Percentiles rank a stretch among this genome's conserved stretches.
Evolutionary conservation across 805 yeast species (phyloP).

Genomic region (Pichia sporocuriosa): DNA sequence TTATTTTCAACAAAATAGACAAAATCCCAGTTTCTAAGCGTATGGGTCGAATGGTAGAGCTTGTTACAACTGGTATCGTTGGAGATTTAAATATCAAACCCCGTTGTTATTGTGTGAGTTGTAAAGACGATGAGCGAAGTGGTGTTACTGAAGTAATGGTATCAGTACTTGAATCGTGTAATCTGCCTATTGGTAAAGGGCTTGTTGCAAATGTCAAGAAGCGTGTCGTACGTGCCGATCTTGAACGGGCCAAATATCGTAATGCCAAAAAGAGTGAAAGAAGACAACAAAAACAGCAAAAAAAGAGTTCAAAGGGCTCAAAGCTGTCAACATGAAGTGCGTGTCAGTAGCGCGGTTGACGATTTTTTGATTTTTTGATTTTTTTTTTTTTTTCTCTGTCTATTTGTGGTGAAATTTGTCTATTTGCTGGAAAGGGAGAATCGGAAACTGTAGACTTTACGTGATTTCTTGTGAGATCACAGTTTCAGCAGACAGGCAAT

Average conservation of each 20-base stretch:
- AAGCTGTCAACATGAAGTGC: no score
- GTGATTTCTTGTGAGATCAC: no score
- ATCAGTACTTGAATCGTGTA: slow-evolving; percentile 49
- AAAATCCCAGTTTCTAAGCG: slow-evolving; percentile 32
- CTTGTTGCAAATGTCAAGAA: background rate
- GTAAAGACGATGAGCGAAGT: slow-evolving; percentile 27
- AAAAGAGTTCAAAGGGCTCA: slow-evolving; percentile 6
- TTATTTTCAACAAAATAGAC: slow-evolving; percentile 76
- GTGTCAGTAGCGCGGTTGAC: no score
- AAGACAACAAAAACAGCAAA: slow-evolving; percentile 14
- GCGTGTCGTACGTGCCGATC: slow-evolving; percentile 12
- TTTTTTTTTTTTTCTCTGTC: no score
- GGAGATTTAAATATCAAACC: slow-evolving; percentile 38
- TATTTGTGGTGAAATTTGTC: no score
- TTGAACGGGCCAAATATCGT: slow-evolving; percentile 6
- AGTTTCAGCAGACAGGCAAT: no score
- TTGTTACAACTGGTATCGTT: slow-evolving; percentile 17
- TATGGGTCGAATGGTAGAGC: slow-evolving; percentile 33
- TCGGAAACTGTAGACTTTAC: no score
- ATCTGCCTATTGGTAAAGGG: slow-evolving; percentile 20
- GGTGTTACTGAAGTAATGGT: slow-evolving; percentile 51
- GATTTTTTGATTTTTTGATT: no score
- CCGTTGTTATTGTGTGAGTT: slow-evolving; percentile 37
- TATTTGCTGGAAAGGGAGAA: no score
- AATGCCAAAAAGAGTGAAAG: slow-evolving; percentile 11